phyloP scores from a whole-genome alignment of 2,329 filamentous ascomycete species.

The Colletotrichum aenigma region DNA sequence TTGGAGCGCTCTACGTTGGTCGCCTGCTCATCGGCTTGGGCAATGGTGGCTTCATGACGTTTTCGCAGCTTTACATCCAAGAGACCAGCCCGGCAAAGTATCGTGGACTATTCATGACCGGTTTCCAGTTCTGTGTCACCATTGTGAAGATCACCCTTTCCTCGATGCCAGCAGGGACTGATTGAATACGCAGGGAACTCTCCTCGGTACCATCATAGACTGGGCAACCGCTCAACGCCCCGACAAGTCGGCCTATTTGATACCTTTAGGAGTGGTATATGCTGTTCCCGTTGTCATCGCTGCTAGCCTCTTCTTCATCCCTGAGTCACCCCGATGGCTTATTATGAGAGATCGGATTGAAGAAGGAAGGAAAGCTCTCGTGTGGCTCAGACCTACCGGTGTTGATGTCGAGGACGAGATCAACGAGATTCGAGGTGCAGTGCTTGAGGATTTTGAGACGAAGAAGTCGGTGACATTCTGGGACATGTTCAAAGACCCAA shows the following conservation, averaged over 20 bases:
- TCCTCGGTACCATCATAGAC: background rate
- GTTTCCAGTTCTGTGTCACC: background rate
- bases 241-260: background rate
- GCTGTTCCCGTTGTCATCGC: background rate
- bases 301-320: background rate
- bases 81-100: slow-evolving; percentile 51
- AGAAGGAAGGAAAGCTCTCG: background rate
- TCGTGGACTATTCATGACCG: slow-evolving; percentile 49
- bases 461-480: slow-evolving; percentile 58
- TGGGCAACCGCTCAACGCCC: background rate
- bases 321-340: background rate
- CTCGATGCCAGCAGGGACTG: fast-evolving
- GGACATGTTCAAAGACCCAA: slow-evolving; percentile 30
- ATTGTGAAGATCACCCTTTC: background rate
- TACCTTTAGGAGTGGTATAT: background rate
- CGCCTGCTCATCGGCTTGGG: slow-evolving; percentile 59
- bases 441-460: slow-evolving; percentile 57
- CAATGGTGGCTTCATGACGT: slow-evolving; percentile 64
- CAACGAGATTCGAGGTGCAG: slow-evolving; percentile 43
- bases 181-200: background rate
- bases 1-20: slow-evolving; percentile 58
- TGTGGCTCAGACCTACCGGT: background rate
- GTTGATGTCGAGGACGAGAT: slow-evolving; percentile 26
- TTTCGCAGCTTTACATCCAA: slow-evolving; percentile 54
- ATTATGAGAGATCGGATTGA: background rate